Base-by-base conservation (phyloP, 2,329 filamentous ascomycete genomes). In the Claviceps sp. region DNA sequence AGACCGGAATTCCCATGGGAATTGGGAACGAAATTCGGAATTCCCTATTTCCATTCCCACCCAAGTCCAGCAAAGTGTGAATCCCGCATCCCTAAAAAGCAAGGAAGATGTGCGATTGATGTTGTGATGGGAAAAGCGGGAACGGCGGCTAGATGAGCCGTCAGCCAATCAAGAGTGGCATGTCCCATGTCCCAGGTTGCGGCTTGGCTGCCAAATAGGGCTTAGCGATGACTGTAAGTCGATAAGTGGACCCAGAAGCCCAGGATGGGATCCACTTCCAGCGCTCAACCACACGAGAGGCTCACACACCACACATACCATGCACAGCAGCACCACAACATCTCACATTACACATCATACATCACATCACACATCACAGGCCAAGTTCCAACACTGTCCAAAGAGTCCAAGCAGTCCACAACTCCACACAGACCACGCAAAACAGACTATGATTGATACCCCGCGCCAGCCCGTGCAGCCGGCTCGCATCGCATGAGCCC, bases 191-290 rank as follows among this genome's bases (percentile, higher is more conserved):
- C 47, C 47, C 36, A 54, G 44, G 26, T 49, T 50, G 63, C 55
- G 56, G 53, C 64, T 63, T 60, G 62, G 60, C 60, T 69, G 56
- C 66, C 60, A 13, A 1, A 55, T 60, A 40, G 1, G 54, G 65
- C 30, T 51, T 68, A 68, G 66, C 52, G 49, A 22, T 22, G 4
- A 42, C 2, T 26, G 38, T 37, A 48, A 4, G 20, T 47, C 36
- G 22, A n/a, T 18, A 50, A 9, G 41, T 14, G 8, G 14, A 9
- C 5, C 20, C 20, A 43, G 41, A 13, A 43, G 18, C 6, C 41
- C 41, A 43, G 7, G 18, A 24, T 43, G 6, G 6, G 9, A 2
- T 20, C 42, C 20, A 43, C 20, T 20, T 22, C 20, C 20, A 43
- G 11, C 20, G 13, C 42, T 14, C 42, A 43, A 43, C 20, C 42